phyloP scores from a whole-genome alignment of 495 filamentous ascomycete genomes.

The Penicillium samsonianum region DNA sequence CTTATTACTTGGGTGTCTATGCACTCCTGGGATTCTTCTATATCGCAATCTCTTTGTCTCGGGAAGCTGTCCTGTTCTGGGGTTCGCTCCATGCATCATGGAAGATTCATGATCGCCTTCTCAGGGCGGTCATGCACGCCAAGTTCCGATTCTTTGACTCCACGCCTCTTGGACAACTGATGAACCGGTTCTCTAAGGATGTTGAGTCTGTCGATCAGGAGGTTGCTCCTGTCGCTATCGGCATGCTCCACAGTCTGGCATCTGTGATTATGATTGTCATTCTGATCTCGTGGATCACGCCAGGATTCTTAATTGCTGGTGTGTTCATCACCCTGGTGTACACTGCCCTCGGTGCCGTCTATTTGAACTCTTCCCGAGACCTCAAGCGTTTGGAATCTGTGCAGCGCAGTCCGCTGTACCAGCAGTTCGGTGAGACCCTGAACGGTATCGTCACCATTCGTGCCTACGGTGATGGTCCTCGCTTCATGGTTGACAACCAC shows the following conservation, averaged over 20 bases:
- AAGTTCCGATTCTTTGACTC: constrained; percentile 98
- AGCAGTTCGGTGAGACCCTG: constrained; percentile 97
- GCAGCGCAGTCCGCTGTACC: constrained; percentile 91
- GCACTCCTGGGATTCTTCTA: constrained; percentile 74
- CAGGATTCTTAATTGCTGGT: constrained; percentile 85
- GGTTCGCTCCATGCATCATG: constrained; percentile 88
- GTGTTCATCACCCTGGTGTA: constrained; percentile 85
- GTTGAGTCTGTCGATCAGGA: constrained; percentile 95
- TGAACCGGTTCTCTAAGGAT: constrained; percentile 99
- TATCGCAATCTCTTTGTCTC: constrained; percentile 69
- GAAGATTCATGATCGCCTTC: constrained; percentile 77
- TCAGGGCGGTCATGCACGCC: constrained; percentile 78
- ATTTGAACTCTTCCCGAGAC: constrained; percentile 87
- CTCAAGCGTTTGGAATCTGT: constrained; percentile 95
- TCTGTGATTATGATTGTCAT: constrained; percentile 86
- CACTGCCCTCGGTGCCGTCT: constrained; percentile 79
- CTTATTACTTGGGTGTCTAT: constrained; percentile 83
- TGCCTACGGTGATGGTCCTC: constrained; percentile 90
- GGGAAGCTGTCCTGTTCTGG: constrained; percentile 88
- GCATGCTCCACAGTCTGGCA: constrained; percentile 65
- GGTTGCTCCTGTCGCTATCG: constrained; percentile 85
- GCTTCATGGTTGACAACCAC: constrained; percentile 94
- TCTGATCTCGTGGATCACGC: constrained; percentile 90
- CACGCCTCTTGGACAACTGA: constrained; percentile 92
- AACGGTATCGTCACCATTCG: constrained; percentile 97